Evolutionary conservation across 441 rosid genomes (phyloP), one percentile per base, ranked within the genome.

Genomic region (Syzygium syzygioides): DNA sequence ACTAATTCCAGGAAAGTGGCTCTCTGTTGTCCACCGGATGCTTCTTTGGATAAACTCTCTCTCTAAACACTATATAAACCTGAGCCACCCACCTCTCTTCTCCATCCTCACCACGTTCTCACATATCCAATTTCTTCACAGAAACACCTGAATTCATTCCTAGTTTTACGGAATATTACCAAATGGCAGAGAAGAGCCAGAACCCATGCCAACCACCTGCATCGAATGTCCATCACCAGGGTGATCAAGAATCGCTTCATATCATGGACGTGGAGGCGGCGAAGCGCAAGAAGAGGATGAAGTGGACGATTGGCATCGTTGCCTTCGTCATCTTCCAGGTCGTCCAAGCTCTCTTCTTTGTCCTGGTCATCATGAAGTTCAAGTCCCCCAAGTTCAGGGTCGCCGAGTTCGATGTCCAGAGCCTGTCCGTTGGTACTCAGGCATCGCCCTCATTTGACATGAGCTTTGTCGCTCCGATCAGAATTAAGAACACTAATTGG

Each of bases 401-500:
- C 32, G 60, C 88, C 4, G 9, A 64, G 60, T 12, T 86, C 12
- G 37, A 34, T 0, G 83, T 89, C 79, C 79, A 89, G 32, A 55
- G 60, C 37, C 64, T 86, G n/a, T 1, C 32, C 19, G 4, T 86
- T 0, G 57, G 52, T 34, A 56, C 87, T 66, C 80, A 86, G n/a
- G 52, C 89, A 17, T 32, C 66, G 11, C 64, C 88, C 66, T 89
- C 90, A 11, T 86, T 89, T 52, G 32, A 89, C 57, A 85, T 79
- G 88, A 79, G 62, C 32, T 86, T 89, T 57, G n/a, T 57, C 37
- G 88, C 88, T 9, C 88, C 86, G 4, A 7, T 89, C 32, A 76
- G 86, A 60, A 86, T 89, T n/a, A 79, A 86, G 86, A 89, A 79
- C 79, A 30, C 90, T 15, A 79, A 89, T 4, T 89, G 86, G 20